These are phyloP conservation scores for Leccinum longicurvipes DNA, from an alignment of 768 basidiomycete genomes.

Conservation along the genomic window DNA sequence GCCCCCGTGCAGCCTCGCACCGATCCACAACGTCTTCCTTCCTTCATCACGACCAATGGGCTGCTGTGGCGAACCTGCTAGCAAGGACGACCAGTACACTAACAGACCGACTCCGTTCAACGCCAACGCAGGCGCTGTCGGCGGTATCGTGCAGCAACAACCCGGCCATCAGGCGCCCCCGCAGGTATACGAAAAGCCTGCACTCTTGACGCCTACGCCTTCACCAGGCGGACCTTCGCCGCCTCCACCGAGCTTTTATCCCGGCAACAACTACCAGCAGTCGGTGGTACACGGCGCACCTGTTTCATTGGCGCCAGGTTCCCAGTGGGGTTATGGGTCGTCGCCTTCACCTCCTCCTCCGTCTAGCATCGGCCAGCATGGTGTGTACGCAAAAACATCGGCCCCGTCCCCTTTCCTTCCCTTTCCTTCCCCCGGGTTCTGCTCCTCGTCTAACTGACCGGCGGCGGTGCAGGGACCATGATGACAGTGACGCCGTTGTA, in stretches of 20 bases:
- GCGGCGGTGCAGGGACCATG: not conserved
- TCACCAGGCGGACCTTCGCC: conserved; percentile 35
- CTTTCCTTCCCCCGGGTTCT: not conserved
- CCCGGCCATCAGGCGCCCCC: conserved; percentile 41
- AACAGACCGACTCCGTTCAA: conserved; percentile 32
- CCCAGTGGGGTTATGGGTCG: conserved; percentile 26
- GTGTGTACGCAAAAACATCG: not conserved
- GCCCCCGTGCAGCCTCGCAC: not conserved
- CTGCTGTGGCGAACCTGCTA: conserved; percentile 59
- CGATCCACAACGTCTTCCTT: not conserved
- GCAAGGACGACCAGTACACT: conserved; percentile 30
- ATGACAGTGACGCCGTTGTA: conserved; percentile 16
- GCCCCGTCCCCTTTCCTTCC: not conserved
- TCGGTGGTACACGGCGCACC: conserved; percentile 22
- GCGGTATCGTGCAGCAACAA: conserved; percentile 47
- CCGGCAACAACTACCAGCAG: conserved; percentile 13
- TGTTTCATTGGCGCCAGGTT: conserved; percentile 10
- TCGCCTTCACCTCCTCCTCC: not conserved
- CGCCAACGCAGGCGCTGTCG: conserved; percentile 11
- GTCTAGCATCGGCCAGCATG: not conserved
- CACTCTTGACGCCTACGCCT: conserved; percentile 40
- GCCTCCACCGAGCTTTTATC: conserved; percentile 40
- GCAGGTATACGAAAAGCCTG: conserved; percentile 39
- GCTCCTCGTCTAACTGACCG: not conserved
- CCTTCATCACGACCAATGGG: conserved; percentile 40